Base-by-base conservation (phyloP, 306 rosid genomes). In the Begonia masoniana region DNA sequence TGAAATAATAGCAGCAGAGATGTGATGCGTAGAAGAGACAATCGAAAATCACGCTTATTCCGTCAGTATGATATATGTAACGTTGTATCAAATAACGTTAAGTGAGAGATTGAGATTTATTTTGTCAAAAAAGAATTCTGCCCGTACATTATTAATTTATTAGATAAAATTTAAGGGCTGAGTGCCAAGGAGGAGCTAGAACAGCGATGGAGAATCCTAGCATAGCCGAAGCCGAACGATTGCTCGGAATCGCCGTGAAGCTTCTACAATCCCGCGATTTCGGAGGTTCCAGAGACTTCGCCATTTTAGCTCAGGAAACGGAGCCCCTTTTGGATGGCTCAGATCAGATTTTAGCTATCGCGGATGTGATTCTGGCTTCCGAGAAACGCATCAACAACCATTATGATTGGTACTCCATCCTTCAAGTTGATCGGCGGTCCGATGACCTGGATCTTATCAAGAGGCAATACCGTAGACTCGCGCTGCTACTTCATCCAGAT, bases 311-410 rank as follows among this genome's bases (percentile, higher is more conserved):
- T 10, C 99, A 86, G 35, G 99, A 92, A 62, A 76, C 88, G 1
- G 96, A 86, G 62, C 96, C 95, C 7, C 88, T 92, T 6, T 59
- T 81, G 1, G 99, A 81, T 10, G 92, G 95, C 59, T 83, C 96
- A 6, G 99, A 86, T 57, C 96, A 83, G 84, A 81, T 92, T 82
- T 41, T 92, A 12, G 94, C 99, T 24, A 73, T 91, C 48, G 75
- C 58, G 7, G 99, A 91, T 17, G 99, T 91, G 12, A 76, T 91
- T 12, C 51, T 68, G 45, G 88, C 94, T 8, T 67, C 91, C 0
- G 88, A 86, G 9, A 73, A 68, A 21, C 87, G 78, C 43, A 36
- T 80, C 35, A 74, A 63, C 81, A 70, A 65, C 51, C 78, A 78
- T 52, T 78, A 70, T 26, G 94, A 86, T 42, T 92, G 92, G 96